Percentiles rank a stretch among this genome's conserved stretches.
Conservation (phyloP, 805 yeast genomes). For the Wickerhamiella australiensis region DNA sequence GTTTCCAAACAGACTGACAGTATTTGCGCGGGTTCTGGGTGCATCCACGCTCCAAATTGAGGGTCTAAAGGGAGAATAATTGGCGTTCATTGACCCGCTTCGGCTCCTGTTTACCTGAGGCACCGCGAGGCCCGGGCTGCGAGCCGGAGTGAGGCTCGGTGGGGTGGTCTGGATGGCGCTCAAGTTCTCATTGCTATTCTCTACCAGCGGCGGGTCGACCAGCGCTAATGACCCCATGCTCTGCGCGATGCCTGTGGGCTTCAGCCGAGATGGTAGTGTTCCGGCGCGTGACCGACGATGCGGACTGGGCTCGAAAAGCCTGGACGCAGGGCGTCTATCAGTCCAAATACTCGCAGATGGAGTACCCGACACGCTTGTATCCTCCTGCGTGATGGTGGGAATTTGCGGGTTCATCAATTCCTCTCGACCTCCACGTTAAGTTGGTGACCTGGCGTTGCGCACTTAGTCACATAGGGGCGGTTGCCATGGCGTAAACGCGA, state of each 20-base stretch:
- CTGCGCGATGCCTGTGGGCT: slow-evolving; percentile 22
- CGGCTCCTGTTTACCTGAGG: slow-evolving; percentile 12
- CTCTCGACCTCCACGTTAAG: slow-evolving; percentile 2
- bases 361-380: neutral
- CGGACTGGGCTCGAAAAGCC: slow-evolving; percentile 11
- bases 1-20: neutral
- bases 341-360: slow-evolving; percentile 12
- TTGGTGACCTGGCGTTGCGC: slow-evolving; percentile 10
- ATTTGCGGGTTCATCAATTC: slow-evolving; percentile 6
- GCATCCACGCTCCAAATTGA: slow-evolving; percentile 17
- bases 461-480: slow-evolving; percentile 1
- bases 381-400: slow-evolving; percentile 4
- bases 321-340: slow-evolving; percentile 15
- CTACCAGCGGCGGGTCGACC: slow-evolving; percentile 19
- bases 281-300: slow-evolving; percentile 64
- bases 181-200: slow-evolving; percentile 12
- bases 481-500: neutral
- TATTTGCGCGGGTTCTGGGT: slow-evolving; percentile 7
- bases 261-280: slow-evolving; percentile 57
- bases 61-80: slow-evolving; percentile 15
- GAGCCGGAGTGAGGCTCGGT: slow-evolving; percentile 2
- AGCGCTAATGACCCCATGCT: slow-evolving; percentile 27
- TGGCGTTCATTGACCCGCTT: slow-evolving; percentile 11
- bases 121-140: slow-evolving; percentile 7
- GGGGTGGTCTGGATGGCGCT: slow-evolving; percentile 6